These are phyloP conservation scores for Ophiosphaerella herpotricha DNA, from an alignment of 2,329 filamentous ascomycete species.

Conservation along the genomic window DNA sequence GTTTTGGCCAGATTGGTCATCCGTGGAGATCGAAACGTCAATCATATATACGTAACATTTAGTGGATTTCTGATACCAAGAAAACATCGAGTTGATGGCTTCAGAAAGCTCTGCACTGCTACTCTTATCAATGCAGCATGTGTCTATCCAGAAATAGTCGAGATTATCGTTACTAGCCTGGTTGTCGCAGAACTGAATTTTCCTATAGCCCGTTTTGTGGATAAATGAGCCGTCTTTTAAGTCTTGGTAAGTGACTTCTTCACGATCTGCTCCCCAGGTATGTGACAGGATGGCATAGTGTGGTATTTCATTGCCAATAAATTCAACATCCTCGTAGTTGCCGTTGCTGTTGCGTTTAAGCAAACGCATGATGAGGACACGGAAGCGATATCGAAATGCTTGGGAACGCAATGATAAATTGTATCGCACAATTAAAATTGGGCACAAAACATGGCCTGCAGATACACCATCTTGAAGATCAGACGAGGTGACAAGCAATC, in stretches of 20 bases:
- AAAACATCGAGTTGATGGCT: constrained; percentile 5
- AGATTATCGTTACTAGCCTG: background rate
- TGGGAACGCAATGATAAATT: too few relatives aligned
- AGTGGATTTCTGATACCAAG: background rate
- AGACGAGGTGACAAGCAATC: too few relatives aligned
- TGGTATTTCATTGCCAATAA: background rate
- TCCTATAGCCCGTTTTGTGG: background rate
- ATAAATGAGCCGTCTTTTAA: background rate
- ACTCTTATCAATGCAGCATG: constrained; percentile 4
- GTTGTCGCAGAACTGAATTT: constrained; percentile 3
- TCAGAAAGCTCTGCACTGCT: constrained; percentile 1
- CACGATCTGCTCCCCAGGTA: constrained; percentile 3
- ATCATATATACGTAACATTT: constrained; percentile 4
- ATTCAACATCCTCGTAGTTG: background rate
- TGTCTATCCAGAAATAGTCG: too few relatives aligned
- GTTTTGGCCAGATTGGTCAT: background rate
- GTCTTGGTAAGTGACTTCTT: constrained; percentile 1
- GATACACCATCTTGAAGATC: too few relatives aligned
- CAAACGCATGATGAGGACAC: too few relatives aligned
- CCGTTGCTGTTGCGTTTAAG: too few relatives aligned
- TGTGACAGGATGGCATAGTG: constrained; percentile 6
- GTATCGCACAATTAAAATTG: too few relatives aligned
- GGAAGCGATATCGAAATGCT: too few relatives aligned
- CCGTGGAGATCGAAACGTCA: background rate
- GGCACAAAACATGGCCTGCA: too few relatives aligned